A percentile compares a stretch with the other conserved stretches of the same genome.
These are phyloP conservation scores for Artemisia tridentata DNA, from an alignment of 129 eudicot genomes.

Conservation along the genomic window DNA sequence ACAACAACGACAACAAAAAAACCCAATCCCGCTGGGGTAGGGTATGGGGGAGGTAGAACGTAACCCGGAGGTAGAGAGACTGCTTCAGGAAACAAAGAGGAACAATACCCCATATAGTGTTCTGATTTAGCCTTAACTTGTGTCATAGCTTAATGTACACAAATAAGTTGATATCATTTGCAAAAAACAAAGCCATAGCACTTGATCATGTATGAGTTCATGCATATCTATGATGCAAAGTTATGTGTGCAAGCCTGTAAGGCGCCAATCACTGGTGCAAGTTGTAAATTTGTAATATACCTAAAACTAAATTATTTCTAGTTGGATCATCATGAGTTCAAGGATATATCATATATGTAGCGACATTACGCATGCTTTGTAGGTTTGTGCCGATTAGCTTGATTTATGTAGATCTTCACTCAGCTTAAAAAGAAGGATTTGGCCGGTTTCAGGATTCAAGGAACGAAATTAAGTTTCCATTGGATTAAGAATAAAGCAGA, in stretches of 20 bases:
- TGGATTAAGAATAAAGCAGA: too few relatives aligned
- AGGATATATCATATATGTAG: neutral
- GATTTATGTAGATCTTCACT: neutral
- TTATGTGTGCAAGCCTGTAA: neutral
- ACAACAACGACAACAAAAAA: too few relatives aligned
- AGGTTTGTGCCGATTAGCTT: neutral
- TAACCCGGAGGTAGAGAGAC: too few relatives aligned
- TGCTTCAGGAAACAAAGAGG: neutral
- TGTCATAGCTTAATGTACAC: neutral
- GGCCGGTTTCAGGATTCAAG: too few relatives aligned
- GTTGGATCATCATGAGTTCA: neutral
- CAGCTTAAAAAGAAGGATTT: too few relatives aligned
- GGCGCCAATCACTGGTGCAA: neutral
- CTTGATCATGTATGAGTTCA: neutral
- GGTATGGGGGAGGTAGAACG: too few relatives aligned
- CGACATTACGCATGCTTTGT: too few relatives aligned
- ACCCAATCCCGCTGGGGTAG: too few relatives aligned
- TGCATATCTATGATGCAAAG: neutral
- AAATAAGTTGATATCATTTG: too few relatives aligned
- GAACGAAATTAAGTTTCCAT: too few relatives aligned
- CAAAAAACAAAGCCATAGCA: neutral
- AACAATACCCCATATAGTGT: neutral
- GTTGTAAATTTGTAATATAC: neutral
- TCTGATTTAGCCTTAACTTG: neutral
- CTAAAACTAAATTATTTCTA: neutral